Percentiles rank a stretch among this genome's conserved stretches.
These are phyloP conservation scores for Candida anglica DNA, from an alignment of 805 yeast species.

Conservation along the genomic window DNA sequence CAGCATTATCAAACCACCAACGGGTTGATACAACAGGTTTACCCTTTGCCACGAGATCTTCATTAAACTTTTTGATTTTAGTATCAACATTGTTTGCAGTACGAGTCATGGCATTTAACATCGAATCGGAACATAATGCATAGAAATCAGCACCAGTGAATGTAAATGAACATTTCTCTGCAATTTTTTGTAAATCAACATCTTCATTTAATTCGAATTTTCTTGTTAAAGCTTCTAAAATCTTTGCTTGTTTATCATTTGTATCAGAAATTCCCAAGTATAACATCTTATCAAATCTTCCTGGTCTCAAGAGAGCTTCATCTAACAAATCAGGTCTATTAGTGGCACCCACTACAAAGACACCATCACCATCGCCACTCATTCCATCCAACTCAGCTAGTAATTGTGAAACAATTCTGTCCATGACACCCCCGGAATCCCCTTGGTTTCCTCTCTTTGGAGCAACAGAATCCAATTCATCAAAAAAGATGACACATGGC, in stretches of 20 bases:
- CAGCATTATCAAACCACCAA: constrained; percentile 88
- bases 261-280: constrained; percentile 93
- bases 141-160: constrained; percentile 98
- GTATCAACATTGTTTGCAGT: constrained; percentile 73
- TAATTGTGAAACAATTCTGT: constrained; percentile 91
- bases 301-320: constrained; percentile 90
- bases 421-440: constrained; percentile 99
- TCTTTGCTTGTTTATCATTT: constrained; percentile 80
- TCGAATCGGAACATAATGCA: constrained; percentile 92
- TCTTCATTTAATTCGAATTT: constrained; percentile 63
- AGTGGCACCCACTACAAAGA: constrained; percentile 98
- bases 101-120: constrained; percentile 94
- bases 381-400: constrained; percentile 95
- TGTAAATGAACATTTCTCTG: constrained; percentile 76
- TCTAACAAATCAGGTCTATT: constrained; percentile 94
- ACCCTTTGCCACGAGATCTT: constrained; percentile 19
- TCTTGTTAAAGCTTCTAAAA: constrained; percentile 82
- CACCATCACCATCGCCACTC: constrained; percentile 86
- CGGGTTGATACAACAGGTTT: constrained; percentile 55
- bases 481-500: constrained; percentile 97
- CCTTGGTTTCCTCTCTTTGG: constrained; percentile 99
- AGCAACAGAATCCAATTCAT: constrained; percentile 96
- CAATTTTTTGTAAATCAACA: constrained; percentile 57
- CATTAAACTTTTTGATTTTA: constrained; percentile 54
- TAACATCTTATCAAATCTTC: constrained; percentile 92